Base-by-base conservation (phyloP, 78 protist species). In the Dictyostelium purpureum region DNA sequence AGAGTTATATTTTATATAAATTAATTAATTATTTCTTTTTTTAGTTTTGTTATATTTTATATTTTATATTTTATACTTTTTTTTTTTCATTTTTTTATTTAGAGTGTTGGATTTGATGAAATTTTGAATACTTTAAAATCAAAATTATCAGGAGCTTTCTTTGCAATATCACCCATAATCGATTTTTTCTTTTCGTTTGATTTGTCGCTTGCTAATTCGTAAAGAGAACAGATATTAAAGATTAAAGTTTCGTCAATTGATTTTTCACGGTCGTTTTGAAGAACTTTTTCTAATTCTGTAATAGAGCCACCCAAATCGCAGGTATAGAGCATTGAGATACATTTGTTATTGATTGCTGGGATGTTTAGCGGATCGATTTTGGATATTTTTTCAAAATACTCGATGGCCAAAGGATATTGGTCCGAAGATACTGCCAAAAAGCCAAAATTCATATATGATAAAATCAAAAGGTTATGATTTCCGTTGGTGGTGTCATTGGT, bases 111-210 rank as follows among this genome's bases (percentile, higher is more conserved):
- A 5, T 57, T 57, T 6, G 77, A 24, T 9, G 81, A 71, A n/a
- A 85, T 85, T 45, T 85, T 85, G 42, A 85, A 85, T 33, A 74
- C 81, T 59, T 85, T 85, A 31, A 85, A 85, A 47, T 85, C 92
- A 49, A 85, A 85, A 42, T 85, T 85, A n/a, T 85, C 92, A n/a
- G 92, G 92, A 18, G 92, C 92, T 19, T 52, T 65, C 18, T 77
- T 70, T 4, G 92, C 92, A 33, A 85, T 65, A 43, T 85, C 82
- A 45, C 75, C 78, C 83, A 85, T 70, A 2, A 85, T 85, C 7
- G 80, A 49, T 47, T 85, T 85, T 76, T 85, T 85, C 70, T 85
- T 85, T 24, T 85, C 92, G 45, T 73, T 85, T n/a, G 56, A 31
- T 28, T 57, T 73, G 45, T 85, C 92, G 18, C 56, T 40, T 16